These are phyloP conservation scores for Colletotrichum sp. DNA, from an alignment of 2,329 filamentous ascomycete species.

Conservation along the genomic window DNA sequence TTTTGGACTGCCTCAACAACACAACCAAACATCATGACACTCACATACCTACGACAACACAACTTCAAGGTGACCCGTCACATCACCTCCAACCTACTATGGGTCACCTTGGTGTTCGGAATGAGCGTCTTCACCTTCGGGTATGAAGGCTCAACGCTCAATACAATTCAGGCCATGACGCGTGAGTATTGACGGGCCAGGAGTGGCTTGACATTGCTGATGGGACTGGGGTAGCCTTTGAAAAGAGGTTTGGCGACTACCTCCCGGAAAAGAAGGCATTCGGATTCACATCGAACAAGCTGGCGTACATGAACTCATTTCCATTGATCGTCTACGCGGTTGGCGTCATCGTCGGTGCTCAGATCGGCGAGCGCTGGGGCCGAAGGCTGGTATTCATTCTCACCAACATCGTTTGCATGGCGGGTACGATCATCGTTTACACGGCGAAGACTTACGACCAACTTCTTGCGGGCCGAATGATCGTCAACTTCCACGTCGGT, in stretches of 20 bases:
- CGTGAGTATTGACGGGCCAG: slow-evolving; percentile 2
- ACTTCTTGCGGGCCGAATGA: slow-evolving; percentile 21
- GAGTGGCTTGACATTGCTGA: not conserved
- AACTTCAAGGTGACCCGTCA: slow-evolving; percentile 23
- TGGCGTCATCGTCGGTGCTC: slow-evolving; percentile 17
- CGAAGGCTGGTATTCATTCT: slow-evolving; percentile 19
- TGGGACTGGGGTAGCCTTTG: slow-evolving; percentile 1
- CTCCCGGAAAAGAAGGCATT: slow-evolving; percentile 10
- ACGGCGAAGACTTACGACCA: slow-evolving; percentile 15
- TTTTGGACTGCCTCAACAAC: slow-evolving; percentile 14
- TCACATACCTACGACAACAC: slow-evolving; percentile 13
- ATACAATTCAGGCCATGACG: slow-evolving; percentile 25
- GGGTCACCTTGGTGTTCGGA: slow-evolving; percentile 22
- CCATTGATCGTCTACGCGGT: slow-evolving; percentile 22
- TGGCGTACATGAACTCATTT: slow-evolving; percentile 26
- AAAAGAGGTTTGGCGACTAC: slow-evolving; percentile 20
- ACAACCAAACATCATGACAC: slow-evolving; percentile 14
- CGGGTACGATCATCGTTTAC: slow-evolving; percentile 15
- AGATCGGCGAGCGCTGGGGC: slow-evolving; percentile 23
- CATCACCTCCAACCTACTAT: slow-evolving; percentile 22
- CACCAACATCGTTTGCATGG: slow-evolving; percentile 22
- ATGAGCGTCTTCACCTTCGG: slow-evolving; percentile 26
- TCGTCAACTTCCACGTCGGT: slow-evolving; percentile 23
- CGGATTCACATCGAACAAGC: slow-evolving; percentile 18
- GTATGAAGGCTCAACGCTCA: slow-evolving; percentile 24